phyloP scores from a whole-genome alignment of 257 asterid genomes.

The Gentiana straminea region DNA sequence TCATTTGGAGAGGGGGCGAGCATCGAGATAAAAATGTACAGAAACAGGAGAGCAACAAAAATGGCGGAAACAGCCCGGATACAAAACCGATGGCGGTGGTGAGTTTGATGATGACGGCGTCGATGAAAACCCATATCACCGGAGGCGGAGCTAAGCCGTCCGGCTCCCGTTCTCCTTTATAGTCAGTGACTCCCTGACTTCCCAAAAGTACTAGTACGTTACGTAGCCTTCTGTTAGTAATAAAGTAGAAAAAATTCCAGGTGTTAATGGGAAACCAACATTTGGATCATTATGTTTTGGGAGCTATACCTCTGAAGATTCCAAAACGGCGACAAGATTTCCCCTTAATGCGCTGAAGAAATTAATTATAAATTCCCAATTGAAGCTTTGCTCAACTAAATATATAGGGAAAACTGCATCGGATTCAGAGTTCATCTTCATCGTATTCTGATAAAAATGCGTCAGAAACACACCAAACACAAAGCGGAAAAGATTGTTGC shows the following conservation, averaged over 20 bases:
- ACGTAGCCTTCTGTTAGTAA: background rate
- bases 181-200: too few relatives aligned
- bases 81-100: slow-evolving; percentile 31
- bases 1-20: slow-evolving; percentile 71
- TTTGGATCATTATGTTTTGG: background rate
- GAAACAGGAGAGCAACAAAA: slow-evolving; percentile 48
- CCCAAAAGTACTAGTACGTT: background rate
- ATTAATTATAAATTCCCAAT: background rate
- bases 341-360: background rate
- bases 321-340: slow-evolving; percentile 6
- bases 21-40: slow-evolving; percentile 42
- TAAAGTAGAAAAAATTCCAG: background rate
- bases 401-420: too few relatives aligned
- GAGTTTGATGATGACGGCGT: slow-evolving; percentile 58
- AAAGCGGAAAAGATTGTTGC: too few relatives aligned
- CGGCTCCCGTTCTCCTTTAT: background rate
- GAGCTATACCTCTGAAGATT: background rate
- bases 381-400: background rate
- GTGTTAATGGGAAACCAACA: background rate
- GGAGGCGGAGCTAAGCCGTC: slow-evolving; percentile 5
- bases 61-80: slow-evolving; percentile 42
- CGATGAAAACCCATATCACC: slow-evolving; percentile 54
- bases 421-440: too few relatives aligned
- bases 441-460: too few relatives aligned
- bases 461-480: too few relatives aligned